Evolutionary conservation across 192 early-diverging fungal species (phyloP).

Genomic region (Funneliformis geosporum): DNA sequence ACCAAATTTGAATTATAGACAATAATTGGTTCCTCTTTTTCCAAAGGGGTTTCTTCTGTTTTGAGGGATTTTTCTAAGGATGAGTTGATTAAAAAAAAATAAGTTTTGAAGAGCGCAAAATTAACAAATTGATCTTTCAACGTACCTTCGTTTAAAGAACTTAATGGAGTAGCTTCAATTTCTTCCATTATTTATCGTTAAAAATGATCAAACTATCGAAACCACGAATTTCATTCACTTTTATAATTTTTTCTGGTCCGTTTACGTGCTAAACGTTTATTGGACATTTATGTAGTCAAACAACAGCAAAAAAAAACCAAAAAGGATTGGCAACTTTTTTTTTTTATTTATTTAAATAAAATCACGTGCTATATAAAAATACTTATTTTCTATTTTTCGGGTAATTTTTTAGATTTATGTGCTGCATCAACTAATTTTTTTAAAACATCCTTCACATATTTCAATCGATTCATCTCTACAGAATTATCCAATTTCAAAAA

Average conservation of each 20-base stretch:
- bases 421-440: constrained; percentile 14
- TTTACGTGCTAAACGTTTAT: neutral
- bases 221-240: too few species aligned
- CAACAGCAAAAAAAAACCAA: neutral
- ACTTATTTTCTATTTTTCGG: neutral
- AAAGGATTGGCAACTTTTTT: neutral
- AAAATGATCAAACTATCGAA: neutral
- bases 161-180: neutral
- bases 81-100: neutral
- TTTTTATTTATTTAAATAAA: neutral
- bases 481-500: neutral
- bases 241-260: neutral
- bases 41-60: neutral
- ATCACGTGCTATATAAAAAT: neutral
- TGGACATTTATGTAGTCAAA: neutral
- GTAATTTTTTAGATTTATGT: neutral
- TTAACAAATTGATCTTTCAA: neutral
- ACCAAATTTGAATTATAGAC: constrained; percentile 44
- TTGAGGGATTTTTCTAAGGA: neutral
- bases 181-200: neutral
- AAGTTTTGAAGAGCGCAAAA: neutral
- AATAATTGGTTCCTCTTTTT: constrained; percentile 35
- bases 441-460: constrained; percentile 9
- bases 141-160: neutral
- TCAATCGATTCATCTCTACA: neutral